These are phyloP conservation scores for Lasiodiplodia sp. DNA, from an alignment of 2,329 filamentous ascomycete genomes.

Conservation along the genomic window DNA sequence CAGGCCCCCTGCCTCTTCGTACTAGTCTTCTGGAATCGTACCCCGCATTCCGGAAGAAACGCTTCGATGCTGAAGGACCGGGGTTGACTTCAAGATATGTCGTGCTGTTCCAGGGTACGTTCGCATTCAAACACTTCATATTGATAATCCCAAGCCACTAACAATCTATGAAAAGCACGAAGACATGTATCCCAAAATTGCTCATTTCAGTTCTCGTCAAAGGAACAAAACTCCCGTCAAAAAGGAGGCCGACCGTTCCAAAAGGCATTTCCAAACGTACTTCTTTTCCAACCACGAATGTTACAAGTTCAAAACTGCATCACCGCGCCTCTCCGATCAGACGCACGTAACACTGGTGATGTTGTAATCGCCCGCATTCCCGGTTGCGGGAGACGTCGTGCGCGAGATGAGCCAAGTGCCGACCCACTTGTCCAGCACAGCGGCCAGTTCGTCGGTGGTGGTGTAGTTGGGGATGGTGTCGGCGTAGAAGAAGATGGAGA, in stretches of 20 bases:
- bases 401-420: conserved; percentile 20
- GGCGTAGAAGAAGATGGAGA: conserved; percentile 28
- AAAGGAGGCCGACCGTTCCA: background rate
- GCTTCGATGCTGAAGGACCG: background rate
- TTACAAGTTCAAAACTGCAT: background rate
- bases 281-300: too few species aligned
- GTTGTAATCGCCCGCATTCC: conserved; percentile 22
- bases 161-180: background rate
- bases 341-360: conserved; percentile 10
- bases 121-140: background rate
- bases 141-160: background rate
- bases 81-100: background rate
- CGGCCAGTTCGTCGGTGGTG: conserved; percentile 13
- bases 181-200: background rate
- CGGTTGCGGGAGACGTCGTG: background rate
- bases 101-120: background rate
- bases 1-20: too few species aligned
- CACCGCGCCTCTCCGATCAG: background rate
- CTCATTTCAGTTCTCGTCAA: background rate
- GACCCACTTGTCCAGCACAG: conserved; percentile 21
- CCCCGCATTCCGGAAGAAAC: too few species aligned
- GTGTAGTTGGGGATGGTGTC: conserved; percentile 25
- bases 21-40: too few species aligned
- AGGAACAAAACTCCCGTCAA: background rate
- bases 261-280: too few species aligned